phyloP scores from a whole-genome alignment of 306 rosid genomes.

The Arachis hypogaea region DNA sequence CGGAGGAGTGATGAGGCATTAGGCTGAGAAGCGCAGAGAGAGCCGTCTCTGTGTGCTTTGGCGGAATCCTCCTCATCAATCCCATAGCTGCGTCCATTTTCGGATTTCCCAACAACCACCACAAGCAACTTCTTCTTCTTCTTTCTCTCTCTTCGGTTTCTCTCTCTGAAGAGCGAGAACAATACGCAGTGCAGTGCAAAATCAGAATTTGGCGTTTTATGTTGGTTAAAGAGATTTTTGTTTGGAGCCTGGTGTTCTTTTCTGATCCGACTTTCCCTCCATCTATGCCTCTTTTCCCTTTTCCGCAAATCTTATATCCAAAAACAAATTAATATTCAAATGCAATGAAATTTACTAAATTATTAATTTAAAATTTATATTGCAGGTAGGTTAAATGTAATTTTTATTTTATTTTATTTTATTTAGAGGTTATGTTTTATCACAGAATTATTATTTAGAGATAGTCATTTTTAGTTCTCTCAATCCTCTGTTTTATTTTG shows the following conservation, averaged over 20 bases:
- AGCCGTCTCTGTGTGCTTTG: slow-evolving; percentile 86
- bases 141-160: neutral
- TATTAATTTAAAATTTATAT: too few species aligned
- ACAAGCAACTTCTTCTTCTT: neutral
- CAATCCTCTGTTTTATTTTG: too few species aligned
- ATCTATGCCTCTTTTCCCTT: slow-evolving; percentile 41
- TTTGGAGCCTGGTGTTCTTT: neutral
- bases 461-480: too few species aligned
- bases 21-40: slow-evolving; percentile 94
- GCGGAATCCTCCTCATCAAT: slow-evolving; percentile 90
- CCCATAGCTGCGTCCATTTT: slow-evolving; percentile 98
- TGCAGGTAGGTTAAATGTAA: too few species aligned
- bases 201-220: neutral
- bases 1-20: slow-evolving; percentile 86
- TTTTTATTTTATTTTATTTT: too few species aligned
- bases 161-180: too few species aligned
- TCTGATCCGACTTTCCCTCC: slow-evolving; percentile 71
- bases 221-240: slow-evolving; percentile 20
- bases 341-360: too few species aligned
- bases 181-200: too few species aligned
- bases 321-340: too few species aligned
- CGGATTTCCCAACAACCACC: neutral
- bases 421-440: too few species aligned
- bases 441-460: too few species aligned
- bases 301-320: neutral